These are phyloP conservation scores for Apiotrichum siamense DNA, from an alignment of 1,284 basidiomycete species.

Conservation along the genomic window DNA sequence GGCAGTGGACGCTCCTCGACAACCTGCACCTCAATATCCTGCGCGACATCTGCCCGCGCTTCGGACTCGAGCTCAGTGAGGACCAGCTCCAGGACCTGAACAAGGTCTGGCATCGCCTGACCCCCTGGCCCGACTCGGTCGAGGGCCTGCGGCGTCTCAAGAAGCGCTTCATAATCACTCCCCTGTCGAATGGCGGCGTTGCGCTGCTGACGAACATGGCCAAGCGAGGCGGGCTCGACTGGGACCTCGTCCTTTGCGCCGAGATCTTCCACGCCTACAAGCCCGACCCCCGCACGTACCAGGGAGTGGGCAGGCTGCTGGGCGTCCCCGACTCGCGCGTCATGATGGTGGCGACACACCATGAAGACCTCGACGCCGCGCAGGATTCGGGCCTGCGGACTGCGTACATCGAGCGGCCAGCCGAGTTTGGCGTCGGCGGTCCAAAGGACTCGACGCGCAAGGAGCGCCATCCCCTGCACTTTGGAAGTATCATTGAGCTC, in stretches of 20 bases:
- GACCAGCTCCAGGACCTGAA: conserved; percentile 7
- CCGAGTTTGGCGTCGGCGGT: conserved; percentile 3
- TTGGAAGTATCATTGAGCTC: conserved; percentile 1
- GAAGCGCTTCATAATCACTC: conserved; percentile 6
- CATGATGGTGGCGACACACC: conserved; percentile 15
- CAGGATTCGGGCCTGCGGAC: conserved; percentile 9
- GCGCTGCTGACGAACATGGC: conserved; percentile 11
- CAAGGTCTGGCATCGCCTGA: conserved; percentile 9
- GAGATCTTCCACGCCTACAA: conserved; percentile 15
- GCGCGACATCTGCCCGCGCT: not conserved
- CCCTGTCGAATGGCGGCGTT: conserved; percentile 13
- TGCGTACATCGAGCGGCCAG: conserved; percentile 11
- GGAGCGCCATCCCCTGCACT: conserved; percentile 10
- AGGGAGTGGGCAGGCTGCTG: conserved; percentile 6
- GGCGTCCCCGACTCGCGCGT: conserved; percentile 1
- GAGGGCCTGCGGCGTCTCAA: conserved; percentile 2
- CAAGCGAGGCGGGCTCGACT: conserved; percentile 8
- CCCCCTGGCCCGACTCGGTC: conserved; percentile 8
- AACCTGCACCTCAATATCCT: conserved; percentile 13
- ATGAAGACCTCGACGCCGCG: conserved; percentile 12
- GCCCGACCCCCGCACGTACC: conserved; percentile 6
- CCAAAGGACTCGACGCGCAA: not conserved
- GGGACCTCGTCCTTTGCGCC: conserved; percentile 10
- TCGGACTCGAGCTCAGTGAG: not conserved
- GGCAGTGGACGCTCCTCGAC: conserved; percentile 7